Percentiles rank a stretch among this genome's conserved stretches.
Evolutionary conservation across 495 filamentous ascomycete species (phyloP).

Genomic region (Clohesyomyces aquaticus): DNA sequence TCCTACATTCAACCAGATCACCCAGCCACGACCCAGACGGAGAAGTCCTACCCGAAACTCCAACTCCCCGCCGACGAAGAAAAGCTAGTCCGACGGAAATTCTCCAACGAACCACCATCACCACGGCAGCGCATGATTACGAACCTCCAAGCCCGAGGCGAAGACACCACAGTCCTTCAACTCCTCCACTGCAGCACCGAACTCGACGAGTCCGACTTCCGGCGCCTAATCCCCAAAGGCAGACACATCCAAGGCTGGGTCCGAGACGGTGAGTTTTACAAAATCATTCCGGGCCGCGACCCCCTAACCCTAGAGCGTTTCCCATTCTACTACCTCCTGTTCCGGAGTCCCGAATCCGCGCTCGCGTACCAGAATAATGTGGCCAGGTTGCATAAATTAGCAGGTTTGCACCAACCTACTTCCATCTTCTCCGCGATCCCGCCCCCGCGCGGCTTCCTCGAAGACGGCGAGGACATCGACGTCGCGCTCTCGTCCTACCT

Average conservation of each 20-base stretch:
- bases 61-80: conserved; percentile 19
- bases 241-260: conserved; percentile 67
- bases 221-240: conserved; percentile 61
- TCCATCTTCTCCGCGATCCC: conserved; percentile 41
- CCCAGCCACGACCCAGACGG: no score
- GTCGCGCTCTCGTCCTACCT: conserved; percentile 54
- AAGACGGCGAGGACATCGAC: conserved; percentile 54
- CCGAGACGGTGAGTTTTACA: conserved; percentile 52
- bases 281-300: conserved; percentile 58
- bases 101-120: conserved; percentile 4
- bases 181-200: conserved; percentile 56
- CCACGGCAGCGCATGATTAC: conserved; percentile 22
- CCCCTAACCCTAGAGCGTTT: conserved; percentile 56
- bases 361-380: conserved; percentile 57
- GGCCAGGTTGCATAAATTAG: conserved; percentile 51
- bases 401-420: conserved; percentile 45
- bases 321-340: conserved; percentile 65
- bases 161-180: conserved; percentile 51
- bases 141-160: conserved; percentile 14
- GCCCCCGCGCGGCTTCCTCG: conserved; percentile 44
- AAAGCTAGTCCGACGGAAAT: neutral
- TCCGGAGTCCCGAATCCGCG: conserved; percentile 59
- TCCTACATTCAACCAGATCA: conserved; percentile 13
- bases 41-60: conserved; percentile 29
- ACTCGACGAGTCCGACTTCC: conserved; percentile 66